These are phyloP conservation scores for Rhamnella rubrinervis DNA, from an alignment of 331 rosid species.

Conservation along the genomic window DNA sequence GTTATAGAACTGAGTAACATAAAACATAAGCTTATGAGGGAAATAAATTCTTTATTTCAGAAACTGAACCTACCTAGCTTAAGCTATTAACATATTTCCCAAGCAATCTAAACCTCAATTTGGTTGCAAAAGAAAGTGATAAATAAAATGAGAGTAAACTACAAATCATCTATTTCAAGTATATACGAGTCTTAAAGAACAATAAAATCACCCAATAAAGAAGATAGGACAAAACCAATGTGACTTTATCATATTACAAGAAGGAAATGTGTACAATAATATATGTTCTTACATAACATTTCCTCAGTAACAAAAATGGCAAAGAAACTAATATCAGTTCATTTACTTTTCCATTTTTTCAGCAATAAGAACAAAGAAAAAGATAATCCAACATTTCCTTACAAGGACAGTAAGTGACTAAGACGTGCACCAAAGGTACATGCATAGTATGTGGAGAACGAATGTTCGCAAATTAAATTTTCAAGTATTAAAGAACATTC, in stretches of 20 bases:
- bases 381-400: not conserved
- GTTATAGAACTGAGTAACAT: constrained; percentile 3
- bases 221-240: not conserved
- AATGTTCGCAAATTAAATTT: not conserved
- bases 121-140: constrained; percentile 50
- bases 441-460: not conserved
- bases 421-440: not conserved
- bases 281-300: constrained; percentile 6
- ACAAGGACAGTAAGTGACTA: not conserved
- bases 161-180: constrained; percentile 18
- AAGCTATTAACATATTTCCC: constrained; percentile 29
- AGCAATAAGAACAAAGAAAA: constrained; percentile 6
- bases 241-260: constrained; percentile 6
- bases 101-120: constrained; percentile 40
- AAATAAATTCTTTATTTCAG: constrained; percentile 7
- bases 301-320: constrained; percentile 24
- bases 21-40: not conserved
- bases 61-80: constrained; percentile 37
- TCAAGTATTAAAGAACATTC: not conserved
- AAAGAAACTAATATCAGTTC: not conserved
- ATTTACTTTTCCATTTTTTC: constrained; percentile 13
- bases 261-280: not conserved
- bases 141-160: constrained; percentile 21
- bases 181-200: constrained; percentile 17
- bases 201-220: constrained; percentile 10